Conservation (phyloP, 352 stramenopile genomes). For the Phytophthora fragariae region DNA sequence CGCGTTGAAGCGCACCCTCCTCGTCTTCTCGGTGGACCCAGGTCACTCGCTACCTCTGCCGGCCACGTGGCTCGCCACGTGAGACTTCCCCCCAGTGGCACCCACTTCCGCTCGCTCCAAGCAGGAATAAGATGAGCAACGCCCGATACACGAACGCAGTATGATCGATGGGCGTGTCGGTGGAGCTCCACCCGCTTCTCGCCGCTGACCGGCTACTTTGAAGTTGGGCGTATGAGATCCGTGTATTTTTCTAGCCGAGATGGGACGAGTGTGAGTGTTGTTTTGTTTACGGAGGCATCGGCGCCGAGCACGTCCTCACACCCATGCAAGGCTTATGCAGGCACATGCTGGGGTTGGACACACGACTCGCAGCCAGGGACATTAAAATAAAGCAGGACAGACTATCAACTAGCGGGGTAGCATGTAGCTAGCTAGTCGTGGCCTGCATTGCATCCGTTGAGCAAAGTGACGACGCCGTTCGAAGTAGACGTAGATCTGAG, state of each 20-base stretch:
- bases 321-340: neutral
- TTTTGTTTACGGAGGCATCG: neutral
- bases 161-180: neutral
- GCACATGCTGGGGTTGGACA: neutral
- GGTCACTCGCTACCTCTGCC: neutral
- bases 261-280: constrained; percentile 4
- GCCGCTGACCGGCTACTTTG: neutral
- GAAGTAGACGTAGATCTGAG: constrained; percentile 5
- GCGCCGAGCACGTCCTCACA: neutral
- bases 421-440: neutral
- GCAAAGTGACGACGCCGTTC: neutral
- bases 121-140: neutral
- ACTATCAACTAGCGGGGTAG: neutral
- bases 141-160: neutral
- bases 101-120: neutral
- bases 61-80: neutral
- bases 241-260: neutral
- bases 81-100: neutral
- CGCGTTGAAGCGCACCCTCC: neutral
- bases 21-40: neutral
- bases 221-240: neutral
- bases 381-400: constrained; percentile 1
- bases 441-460: constrained; percentile 1
- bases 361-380: neutral
- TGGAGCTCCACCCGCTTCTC: neutral